Percentiles rank a stretch among this genome's conserved stretches.
These are phyloP conservation scores for Pichia sp. DNA, from an alignment of 1,139 yeast species.

Conservation along the genomic window DNA sequence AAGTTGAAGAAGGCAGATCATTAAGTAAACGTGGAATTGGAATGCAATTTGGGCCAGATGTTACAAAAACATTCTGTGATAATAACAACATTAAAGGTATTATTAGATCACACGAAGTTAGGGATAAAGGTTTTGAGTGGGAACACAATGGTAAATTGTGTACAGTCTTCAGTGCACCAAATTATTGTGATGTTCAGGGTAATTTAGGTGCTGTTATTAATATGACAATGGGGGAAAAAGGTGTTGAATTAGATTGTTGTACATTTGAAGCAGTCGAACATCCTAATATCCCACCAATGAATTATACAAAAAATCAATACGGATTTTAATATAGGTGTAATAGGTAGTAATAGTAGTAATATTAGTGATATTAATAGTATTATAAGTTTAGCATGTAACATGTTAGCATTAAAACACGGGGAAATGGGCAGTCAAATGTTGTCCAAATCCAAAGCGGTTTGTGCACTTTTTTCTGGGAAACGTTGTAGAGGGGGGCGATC, in stretches of 20 bases:
- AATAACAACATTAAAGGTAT: conserved; percentile 68
- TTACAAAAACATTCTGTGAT: conserved; percentile 73
- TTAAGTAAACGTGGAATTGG: conserved; percentile 95
- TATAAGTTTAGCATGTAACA: background rate
- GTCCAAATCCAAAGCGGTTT: background rate
- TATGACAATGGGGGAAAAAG: conserved; percentile 31
- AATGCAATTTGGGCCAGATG: conserved; percentile 93
- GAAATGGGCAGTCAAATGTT: background rate
- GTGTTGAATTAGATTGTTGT: conserved; percentile 44
- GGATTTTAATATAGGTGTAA: conserved; percentile 18
- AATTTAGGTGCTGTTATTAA: conserved; percentile 86
- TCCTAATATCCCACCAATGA: conserved; percentile 93
- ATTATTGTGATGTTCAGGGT: conserved; percentile 90
- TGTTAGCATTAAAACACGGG: background rate
- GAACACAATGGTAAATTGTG: conserved; percentile 84
- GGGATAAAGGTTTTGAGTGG: conserved; percentile 81
- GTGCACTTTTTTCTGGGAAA: conserved; percentile 23
- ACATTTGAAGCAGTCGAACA: conserved; percentile 80
- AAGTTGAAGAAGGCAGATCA: conserved; percentile 65
- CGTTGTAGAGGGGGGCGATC: conserved; percentile 34
- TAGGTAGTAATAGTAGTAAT: background rate
- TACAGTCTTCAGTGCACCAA: conserved; percentile 96
- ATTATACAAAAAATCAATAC: conserved; percentile 61
- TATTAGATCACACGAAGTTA: conserved; percentile 90
- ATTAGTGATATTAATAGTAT: background rate